phyloP scores from a whole-genome alignment of 2,329 filamentous ascomycete genomes.

The Colletotrichum zoysiae region DNA sequence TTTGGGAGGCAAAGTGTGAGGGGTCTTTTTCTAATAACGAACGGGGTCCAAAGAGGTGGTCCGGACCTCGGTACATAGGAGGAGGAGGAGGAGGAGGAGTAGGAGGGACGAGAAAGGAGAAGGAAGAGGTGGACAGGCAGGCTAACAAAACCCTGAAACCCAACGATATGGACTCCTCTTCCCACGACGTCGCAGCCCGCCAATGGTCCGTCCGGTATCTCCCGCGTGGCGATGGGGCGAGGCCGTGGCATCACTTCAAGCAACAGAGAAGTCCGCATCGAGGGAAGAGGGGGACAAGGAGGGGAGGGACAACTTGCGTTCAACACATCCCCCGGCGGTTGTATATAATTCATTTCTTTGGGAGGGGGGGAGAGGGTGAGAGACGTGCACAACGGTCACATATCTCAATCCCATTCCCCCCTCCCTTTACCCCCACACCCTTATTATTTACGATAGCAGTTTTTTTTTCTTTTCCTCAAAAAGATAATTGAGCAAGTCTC shows the following conservation, averaged over 20 bases:
- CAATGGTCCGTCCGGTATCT: slow-evolving; percentile 5
- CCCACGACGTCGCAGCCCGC: neutral
- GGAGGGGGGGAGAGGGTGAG: no score
- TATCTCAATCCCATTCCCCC: neutral
- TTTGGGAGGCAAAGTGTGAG: neutral
- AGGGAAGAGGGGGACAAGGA: neutral
- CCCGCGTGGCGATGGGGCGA: slow-evolving; percentile 6
- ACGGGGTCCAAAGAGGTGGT: neutral
- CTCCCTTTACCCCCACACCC: neutral
- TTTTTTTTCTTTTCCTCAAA: neutral
- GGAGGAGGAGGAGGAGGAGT: neutral
- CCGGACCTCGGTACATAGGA: slow-evolving; percentile 7
- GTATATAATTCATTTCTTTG: slow-evolving; percentile 40
- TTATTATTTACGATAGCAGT: slow-evolving; percentile 11
- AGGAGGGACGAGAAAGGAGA: neutral
- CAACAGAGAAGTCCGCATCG: neutral
- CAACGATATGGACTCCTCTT: neutral
- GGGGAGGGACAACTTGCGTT: neutral
- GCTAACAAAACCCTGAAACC: neutral
- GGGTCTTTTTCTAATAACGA: neutral
- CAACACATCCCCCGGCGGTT: slow-evolving; percentile 6
- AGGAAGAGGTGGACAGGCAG: neutral
- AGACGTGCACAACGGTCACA: slow-evolving; percentile 3
- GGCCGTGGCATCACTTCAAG: neutral
- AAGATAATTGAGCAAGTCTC: slow-evolving; percentile 37